Evolutionary conservation across 371 early-diverging fungal species (phyloP), one percentile per base, ranked within the genome.

Genomic region (Mortierella polycephala): DNA sequence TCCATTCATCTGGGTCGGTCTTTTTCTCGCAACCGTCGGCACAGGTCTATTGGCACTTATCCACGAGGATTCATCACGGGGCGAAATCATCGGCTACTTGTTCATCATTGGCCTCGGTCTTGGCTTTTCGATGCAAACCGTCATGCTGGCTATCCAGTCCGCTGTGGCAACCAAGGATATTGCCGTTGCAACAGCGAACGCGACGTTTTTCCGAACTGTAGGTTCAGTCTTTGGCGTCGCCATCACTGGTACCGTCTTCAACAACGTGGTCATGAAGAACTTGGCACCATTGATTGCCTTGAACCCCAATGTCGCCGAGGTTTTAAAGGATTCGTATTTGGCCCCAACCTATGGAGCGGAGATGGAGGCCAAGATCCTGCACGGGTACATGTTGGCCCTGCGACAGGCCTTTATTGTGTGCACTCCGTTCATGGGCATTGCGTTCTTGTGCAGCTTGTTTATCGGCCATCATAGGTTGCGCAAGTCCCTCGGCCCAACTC

Each of bases 141-240:
- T 81, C 59, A 84, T 91, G 46, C 82, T 93, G n/a, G 88, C 85
- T 0, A 89, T 85, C 7, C 94, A 93, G 80, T 82, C 87, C 0
- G 67, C 85, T 10, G 89, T 89, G 10, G 76, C 64, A 9, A 73
- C 71, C n/a, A 74, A 74, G 39, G 87, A 90, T 52, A 86, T 91
- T 71, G 90, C 93, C n/a, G 81, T 93, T 20, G 90, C 87, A 41
- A 91, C 95, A 21, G 81, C 89, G 12, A 76, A 86, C 69, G 65
- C 83, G 12, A 84, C 85, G 62, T 90, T 89, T 66, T 83, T 82
- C 69, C 87, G 89, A 44, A 85, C 90, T 5, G 83, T 93, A 51
- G 93, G 95, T 50, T 90, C 92, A 57, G 87, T 89, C 1, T 72
- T 92, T 50, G 93, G 93, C 10, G 84, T 93, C 57, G 92, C 92